Evolutionary conservation across 1,284 basidiomycete genomes (phyloP), one percentile per base, ranked within the genome.

Genomic region (Cerioporus squamosus): DNA sequence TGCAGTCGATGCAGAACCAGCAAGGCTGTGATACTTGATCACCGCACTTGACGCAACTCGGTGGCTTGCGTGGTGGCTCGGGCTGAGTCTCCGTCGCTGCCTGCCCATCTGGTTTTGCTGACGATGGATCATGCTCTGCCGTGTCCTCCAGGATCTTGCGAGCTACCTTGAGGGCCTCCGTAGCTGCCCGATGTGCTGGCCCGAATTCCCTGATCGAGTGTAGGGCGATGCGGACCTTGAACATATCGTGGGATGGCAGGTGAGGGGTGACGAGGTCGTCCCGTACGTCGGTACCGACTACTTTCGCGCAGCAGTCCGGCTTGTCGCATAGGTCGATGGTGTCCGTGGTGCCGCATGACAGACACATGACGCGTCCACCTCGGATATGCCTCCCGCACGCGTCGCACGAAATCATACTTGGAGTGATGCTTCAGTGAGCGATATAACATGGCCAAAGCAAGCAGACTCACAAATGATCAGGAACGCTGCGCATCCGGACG

Each of bases 1-100:
- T 44, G 39, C 57, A 59, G 15, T 55, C 57, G 17, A 59, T 53
- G 29, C 60, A 62, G 38, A 45, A 55, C 60, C 60, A 62, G 23
- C 57, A 62, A 14, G 60, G 57, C 6, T 23, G 44, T 1, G 44
- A 22, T 2, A 58, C 31, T 1, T 18, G 31, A 4, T 44, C 47
- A 10, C 54, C 24, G 9, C 54, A 55, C n/a, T 38, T 38, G 6
- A 29, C 20, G 9, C 54, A 55, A 3, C 14, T 14, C 9, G 36
- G 49, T 5, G 24, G 9, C 22, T 44, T n/a, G 5, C 42, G 22
- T 10, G 40, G 15, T 20, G 17, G 12, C 22, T 44, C 22, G 2
- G 26, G 9, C 22, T 42, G 31, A 26, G 26, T 29, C 31, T 23
- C 26, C 20, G 10, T 15, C n/a, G 7, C n/a, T 0, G 8, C 10